These are phyloP conservation scores for Nidularia sp. DNA, from an alignment of 768 basidiomycete genomes.

Conservation along the genomic window DNA sequence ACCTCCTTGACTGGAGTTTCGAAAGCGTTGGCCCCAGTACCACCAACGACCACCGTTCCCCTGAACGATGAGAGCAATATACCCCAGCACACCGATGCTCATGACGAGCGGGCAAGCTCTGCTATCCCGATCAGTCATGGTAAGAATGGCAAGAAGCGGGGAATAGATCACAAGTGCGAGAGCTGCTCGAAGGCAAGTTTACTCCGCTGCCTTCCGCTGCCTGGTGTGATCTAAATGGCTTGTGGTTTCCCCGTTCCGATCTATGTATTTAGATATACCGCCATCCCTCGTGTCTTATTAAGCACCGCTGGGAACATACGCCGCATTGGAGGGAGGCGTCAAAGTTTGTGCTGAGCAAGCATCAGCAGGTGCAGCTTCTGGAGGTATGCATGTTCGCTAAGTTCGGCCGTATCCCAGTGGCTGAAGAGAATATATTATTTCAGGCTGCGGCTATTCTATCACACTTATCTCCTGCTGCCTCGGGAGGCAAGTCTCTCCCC, in stretches of 20 bases:
- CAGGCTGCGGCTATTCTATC: conserved; percentile 94
- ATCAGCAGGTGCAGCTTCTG: conserved; percentile 95
- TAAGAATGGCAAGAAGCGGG: conserved; percentile 68
- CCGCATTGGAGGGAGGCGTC: conserved; percentile 93
- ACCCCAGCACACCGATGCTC: conserved; percentile 4
- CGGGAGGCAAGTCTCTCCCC: conserved; percentile 73
- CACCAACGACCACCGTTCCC: conserved; percentile 12
- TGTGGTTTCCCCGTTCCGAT: neutral
- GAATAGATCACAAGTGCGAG: conserved; percentile 87
- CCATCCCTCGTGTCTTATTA: conserved; percentile 93
- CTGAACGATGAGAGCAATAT: conserved; percentile 20
- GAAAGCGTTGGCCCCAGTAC: conserved; percentile 14
- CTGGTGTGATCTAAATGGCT: neutral
- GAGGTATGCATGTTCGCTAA: conserved; percentile 47
- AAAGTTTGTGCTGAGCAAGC: conserved; percentile 89
- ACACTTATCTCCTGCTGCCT: conserved; percentile 66
- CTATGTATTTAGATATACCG: conserved; percentile 60
- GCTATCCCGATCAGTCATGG: conserved; percentile 31
- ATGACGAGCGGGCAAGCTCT: conserved; percentile 7
- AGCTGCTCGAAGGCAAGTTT: conserved; percentile 83
- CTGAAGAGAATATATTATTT: too few species aligned
- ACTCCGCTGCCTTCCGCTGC: neutral
- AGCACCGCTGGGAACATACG: conserved; percentile 97
- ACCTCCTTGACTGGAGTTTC: conserved; percentile 18
- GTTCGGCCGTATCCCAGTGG: too few species aligned